These are phyloP conservation scores for Colletotrichum trifolii DNA, from an alignment of 2,329 filamentous ascomycete species.

Conservation along the genomic window DNA sequence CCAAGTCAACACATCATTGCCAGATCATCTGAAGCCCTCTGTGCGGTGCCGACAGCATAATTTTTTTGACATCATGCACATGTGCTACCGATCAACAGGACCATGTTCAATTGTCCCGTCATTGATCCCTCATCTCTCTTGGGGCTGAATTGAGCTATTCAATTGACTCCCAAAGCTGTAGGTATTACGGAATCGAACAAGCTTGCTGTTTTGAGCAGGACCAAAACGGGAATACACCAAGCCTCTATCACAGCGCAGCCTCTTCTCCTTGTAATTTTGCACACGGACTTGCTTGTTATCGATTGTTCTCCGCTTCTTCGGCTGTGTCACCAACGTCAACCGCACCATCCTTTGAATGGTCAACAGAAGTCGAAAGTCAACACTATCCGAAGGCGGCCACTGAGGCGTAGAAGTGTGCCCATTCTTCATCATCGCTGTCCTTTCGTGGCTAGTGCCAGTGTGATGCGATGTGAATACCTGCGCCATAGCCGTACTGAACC, in stretches of 20 bases:
- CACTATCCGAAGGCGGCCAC: slow-evolving; percentile 24
- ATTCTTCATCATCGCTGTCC: slow-evolving; percentile 28
- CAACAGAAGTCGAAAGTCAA: slow-evolving; percentile 9
- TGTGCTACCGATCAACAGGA: too few species aligned
- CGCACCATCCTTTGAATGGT: too few species aligned
- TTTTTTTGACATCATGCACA: too few species aligned
- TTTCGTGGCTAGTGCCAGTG: slow-evolving; percentile 35
- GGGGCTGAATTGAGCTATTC: slow-evolving; percentile 25
- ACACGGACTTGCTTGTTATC: neutral
- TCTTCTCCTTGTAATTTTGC: slow-evolving; percentile 15
- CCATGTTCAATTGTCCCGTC: neutral
- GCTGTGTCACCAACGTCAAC: slow-evolving; percentile 6
- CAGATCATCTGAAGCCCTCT: too few species aligned
- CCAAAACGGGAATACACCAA: slow-evolving; percentile 1
- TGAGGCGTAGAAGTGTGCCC: slow-evolving; percentile 31
- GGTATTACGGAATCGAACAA: too few species aligned
- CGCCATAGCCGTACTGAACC: slow-evolving; percentile 20
- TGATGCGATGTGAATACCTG: slow-evolving; percentile 36
- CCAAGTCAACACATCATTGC: too few species aligned
- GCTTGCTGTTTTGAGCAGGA: slow-evolving; percentile 7
- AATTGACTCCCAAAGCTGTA: slow-evolving; percentile 6
- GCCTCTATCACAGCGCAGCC: slow-evolving; percentile 26
- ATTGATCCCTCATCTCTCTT: slow-evolving; percentile 6
- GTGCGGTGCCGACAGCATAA: too few species aligned
- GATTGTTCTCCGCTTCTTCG: slow-evolving; percentile 13